phyloP scores from a whole-genome alignment of 106 monocot species.

The Dioscorea dumetorum region DNA sequence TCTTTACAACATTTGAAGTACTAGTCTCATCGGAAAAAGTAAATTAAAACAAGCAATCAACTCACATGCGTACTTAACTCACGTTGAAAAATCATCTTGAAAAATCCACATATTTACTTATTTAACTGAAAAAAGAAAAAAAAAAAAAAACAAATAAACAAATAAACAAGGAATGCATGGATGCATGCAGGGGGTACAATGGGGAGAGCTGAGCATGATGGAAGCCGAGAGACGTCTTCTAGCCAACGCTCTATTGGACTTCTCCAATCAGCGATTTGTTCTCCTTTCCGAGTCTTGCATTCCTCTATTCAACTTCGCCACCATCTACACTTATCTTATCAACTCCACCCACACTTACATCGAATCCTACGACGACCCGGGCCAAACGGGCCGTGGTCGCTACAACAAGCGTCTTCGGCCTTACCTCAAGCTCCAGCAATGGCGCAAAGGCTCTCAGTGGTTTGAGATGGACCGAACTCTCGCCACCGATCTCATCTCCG shows the following conservation, averaged over 20 bases:
- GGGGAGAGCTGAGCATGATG: constrained; percentile 21
- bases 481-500: constrained; percentile 13
- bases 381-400: constrained; percentile 19
- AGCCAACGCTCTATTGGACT: constrained; percentile 29
- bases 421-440: constrained; percentile 9
- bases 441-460: constrained; percentile 38
- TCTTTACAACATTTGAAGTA: too few relatives aligned
- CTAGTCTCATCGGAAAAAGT: too few relatives aligned
- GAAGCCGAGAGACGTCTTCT: constrained; percentile 29
- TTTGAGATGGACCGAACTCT: constrained; percentile 16
- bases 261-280: constrained; percentile 24
- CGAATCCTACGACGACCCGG: constrained; percentile 18
- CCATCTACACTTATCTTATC: constrained; percentile 14
- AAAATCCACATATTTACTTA: not conserved
- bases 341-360: constrained; percentile 15
- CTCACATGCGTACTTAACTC: not conserved
- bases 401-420: constrained; percentile 14
- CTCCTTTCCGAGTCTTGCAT: constrained; percentile 33
- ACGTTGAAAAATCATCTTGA: not conserved
- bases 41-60: not conserved
- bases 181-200: constrained; percentile 9
- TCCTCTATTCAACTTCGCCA: constrained; percentile 20
- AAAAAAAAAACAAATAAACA: not conserved
- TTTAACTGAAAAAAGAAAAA: not conserved
- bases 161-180: not conserved